A percentile compares a stretch with the other conserved stretches of the same genome.
phyloP scores from a whole-genome alignment of 495 filamentous ascomycete species.

The Lentithecium fluviatile region DNA sequence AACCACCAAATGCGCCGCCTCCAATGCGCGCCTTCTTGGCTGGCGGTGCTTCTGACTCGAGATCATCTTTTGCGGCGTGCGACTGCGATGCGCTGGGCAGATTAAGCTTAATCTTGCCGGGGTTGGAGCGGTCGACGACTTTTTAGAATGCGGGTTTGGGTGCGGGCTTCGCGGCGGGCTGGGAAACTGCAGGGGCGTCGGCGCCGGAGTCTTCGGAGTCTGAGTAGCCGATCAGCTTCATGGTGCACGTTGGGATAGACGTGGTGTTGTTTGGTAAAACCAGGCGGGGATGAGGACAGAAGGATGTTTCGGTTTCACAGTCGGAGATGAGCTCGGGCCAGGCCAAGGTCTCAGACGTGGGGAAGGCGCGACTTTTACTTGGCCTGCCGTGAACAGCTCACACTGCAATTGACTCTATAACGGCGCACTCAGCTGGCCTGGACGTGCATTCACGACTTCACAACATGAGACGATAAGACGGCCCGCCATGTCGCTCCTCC shows the following conservation, averaged over 20 bases:
- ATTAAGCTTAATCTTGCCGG: constrained; percentile 77
- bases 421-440: constrained; percentile 31
- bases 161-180: constrained; percentile 37
- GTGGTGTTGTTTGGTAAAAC: neutral
- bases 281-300: constrained; percentile 15
- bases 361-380: too few relatives aligned
- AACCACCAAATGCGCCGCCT: constrained; percentile 66
- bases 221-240: constrained; percentile 50
- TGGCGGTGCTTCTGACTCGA: constrained; percentile 58
- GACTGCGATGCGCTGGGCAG: constrained; percentile 56
- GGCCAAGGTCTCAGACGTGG: too few relatives aligned
- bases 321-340: neutral
- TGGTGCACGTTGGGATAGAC: constrained; percentile 16
- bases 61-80: constrained; percentile 41
- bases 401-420: neutral
- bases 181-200: constrained; percentile 46
- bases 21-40: constrained; percentile 66
- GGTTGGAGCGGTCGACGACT: constrained; percentile 73
- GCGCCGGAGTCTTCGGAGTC: constrained; percentile 77
- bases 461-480: neutral
- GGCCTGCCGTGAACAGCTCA: constrained; percentile 4
- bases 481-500: constrained; percentile 78
- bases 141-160: constrained; percentile 63
- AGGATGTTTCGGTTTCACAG: neutral
- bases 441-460: neutral